Conservation (phyloP, 1,139 yeast species). For the Candida tetrigidarum region DNA sequence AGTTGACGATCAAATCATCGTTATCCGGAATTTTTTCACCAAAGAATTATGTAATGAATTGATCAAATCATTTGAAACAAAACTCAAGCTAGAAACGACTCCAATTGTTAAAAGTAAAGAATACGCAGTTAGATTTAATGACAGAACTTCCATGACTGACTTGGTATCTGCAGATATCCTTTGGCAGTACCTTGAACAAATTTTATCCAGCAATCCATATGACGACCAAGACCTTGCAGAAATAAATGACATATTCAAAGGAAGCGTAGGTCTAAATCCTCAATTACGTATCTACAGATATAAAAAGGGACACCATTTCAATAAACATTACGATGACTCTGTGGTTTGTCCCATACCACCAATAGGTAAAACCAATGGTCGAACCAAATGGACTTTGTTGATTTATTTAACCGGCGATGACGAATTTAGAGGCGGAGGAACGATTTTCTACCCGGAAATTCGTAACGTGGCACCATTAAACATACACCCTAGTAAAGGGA, state of each 20-base stretch:
- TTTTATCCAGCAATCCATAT: slow-evolving; percentile 37
- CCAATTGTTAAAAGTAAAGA: slow-evolving; percentile 52
- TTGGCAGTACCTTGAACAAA: slow-evolving; percentile 46
- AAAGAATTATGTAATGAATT: slow-evolving; percentile 47
- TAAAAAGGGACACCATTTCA: slow-evolving; percentile 62
- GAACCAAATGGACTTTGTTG: slow-evolving; percentile 63
- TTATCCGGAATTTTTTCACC: slow-evolving; percentile 46
- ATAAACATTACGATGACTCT: slow-evolving; percentile 66
- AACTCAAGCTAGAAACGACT: slow-evolving; percentile 48
- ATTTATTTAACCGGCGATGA: slow-evolving; percentile 62
- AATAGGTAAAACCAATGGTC: slow-evolving; percentile 29
- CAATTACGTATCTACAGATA: slow-evolving; percentile 63
- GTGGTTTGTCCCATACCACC: slow-evolving; percentile 38
- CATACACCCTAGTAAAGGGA: slow-evolving; percentile 57
- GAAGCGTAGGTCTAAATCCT: slow-evolving; percentile 58
- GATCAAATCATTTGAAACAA: slow-evolving; percentile 37
- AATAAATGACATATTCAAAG: slow-evolving; percentile 29
- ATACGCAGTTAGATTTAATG: slow-evolving; percentile 66
- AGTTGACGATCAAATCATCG: slow-evolving; percentile 48
- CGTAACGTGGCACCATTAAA: slow-evolving; percentile 28
- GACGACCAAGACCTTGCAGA: slow-evolving; percentile 32
- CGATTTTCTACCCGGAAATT: slow-evolving; percentile 51
- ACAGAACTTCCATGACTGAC: slow-evolving; percentile 50
- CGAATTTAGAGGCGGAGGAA: slow-evolving; percentile 66
- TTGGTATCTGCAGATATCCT: slow-evolving; percentile 39